Evolutionary conservation across 2,329 filamentous ascomycete species (phyloP).

Genomic region (Iodosphaeria phyllophila): DNA sequence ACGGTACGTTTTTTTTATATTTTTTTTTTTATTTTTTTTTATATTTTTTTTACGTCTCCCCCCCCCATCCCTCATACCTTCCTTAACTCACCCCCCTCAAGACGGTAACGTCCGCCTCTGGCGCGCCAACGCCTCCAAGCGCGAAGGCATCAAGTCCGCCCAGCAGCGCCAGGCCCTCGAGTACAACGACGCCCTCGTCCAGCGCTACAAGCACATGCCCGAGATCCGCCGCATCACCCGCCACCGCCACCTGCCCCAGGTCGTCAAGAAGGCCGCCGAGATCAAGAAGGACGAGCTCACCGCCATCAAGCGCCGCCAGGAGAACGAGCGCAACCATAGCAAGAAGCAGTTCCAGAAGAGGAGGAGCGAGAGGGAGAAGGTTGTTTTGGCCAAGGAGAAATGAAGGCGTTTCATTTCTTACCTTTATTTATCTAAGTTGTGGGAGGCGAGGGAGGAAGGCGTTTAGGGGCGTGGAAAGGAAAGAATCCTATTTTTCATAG

Average conservation of each 20-base stretch:
- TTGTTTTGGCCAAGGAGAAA: constrained; percentile 52
- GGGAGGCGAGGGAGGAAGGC: no score
- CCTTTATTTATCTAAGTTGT: no score
- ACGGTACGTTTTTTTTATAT: no score
- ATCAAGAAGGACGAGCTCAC: constrained; percentile 84
- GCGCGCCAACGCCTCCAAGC: constrained; percentile 68
- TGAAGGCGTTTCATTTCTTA: no score
- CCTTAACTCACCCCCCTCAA: no score
- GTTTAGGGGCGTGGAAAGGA: no score
- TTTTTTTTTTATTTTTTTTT: no score
- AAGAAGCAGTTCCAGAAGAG: constrained; percentile 63
- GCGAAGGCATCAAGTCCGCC: constrained; percentile 71
- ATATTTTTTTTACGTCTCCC: no score
- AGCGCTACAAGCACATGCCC: constrained; percentile 86
- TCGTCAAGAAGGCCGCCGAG: constrained; percentile 87
- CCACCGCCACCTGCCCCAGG: constrained; percentile 80
- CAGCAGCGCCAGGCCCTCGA: constrained; percentile 76
- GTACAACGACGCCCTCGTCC: constrained; percentile 71
- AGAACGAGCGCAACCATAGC: constrained; percentile 85
- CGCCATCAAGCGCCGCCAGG: constrained; percentile 74
- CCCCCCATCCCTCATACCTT: no score
- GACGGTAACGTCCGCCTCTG: constrained; percentile 71
- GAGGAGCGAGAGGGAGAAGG: constrained; percentile 77
- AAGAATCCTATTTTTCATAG: no score
- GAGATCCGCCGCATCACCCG: constrained; percentile 81